Evolutionary conservation across 225 moss, liverwort and hornwort species (phyloP).

Genomic region (Pleurozium schreberi): DNA sequence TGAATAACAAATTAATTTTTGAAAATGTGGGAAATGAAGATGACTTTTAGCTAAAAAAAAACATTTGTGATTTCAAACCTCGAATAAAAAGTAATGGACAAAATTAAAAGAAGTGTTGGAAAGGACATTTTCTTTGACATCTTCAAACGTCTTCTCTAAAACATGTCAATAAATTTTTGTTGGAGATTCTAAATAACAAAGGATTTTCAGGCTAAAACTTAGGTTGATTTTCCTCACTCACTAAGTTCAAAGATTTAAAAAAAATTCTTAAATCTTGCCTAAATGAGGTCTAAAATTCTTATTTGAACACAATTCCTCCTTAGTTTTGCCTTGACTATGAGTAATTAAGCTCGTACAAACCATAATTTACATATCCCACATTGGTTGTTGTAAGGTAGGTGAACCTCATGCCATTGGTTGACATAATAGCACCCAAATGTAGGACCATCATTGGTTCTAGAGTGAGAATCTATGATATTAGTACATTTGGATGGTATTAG

Average conservation of each 20-base stretch:
- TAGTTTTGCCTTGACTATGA: accelerated
- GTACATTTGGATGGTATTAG: too few species aligned
- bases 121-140: accelerated
- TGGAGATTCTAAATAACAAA: background rate
- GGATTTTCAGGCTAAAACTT: accelerated
- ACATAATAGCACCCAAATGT: too few species aligned
- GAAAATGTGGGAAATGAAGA: background rate
- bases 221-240: accelerated
- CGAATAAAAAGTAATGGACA: background rate
- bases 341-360: accelerated
- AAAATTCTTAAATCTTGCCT: background rate
- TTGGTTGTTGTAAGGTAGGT: too few species aligned
- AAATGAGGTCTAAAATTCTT: background rate
- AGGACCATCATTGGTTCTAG: too few species aligned
- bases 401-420: too few species aligned
- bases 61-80: too few species aligned
- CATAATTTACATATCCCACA: background rate
- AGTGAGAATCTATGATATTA: too few species aligned
- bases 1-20: background rate
- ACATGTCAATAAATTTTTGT: background rate
- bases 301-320: background rate
- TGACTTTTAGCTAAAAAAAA: background rate
- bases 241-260: too few species aligned
- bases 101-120: accelerated
- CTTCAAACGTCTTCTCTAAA: background rate